These are phyloP conservation scores for Cladophialophora carrionii DNA, from an alignment of 2,329 filamentous ascomycete genomes.

Conservation along the genomic window DNA sequence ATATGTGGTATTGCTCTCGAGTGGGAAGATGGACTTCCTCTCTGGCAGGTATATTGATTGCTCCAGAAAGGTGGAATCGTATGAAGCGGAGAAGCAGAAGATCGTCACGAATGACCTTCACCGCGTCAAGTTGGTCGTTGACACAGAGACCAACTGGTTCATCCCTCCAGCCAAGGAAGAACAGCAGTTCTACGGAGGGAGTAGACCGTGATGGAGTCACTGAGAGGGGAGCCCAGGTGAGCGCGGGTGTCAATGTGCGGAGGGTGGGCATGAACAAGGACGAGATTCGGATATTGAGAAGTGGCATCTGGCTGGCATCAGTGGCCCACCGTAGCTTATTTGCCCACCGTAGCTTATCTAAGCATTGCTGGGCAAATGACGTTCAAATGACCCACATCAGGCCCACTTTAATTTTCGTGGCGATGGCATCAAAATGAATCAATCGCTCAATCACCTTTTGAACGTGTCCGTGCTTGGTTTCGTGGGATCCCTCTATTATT, in stretches of 20 bases:
- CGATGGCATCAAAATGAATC: background rate
- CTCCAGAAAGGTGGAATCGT: slow-evolving; percentile 25
- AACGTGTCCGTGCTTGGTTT: no score
- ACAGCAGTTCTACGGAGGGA: slow-evolving; percentile 8
- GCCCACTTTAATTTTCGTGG: background rate
- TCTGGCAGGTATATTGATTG: slow-evolving; percentile 32
- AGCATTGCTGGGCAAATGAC: background rate
- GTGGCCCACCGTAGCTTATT: background rate
- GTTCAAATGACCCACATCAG: background rate
- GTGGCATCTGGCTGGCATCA: background rate
- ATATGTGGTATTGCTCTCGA: slow-evolving; percentile 28
- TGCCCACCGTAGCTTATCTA: background rate
- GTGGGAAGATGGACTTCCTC: slow-evolving; percentile 32
- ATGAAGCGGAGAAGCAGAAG: slow-evolving; percentile 27
- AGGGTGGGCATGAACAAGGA: no score
- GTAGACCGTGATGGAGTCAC: background rate
- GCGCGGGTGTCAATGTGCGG: no score
- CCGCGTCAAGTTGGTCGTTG: slow-evolving; percentile 29
- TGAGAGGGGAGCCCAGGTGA: background rate
- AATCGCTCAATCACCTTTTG: background rate
- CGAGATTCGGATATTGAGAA: no score
- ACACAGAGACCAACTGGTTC: slow-evolving; percentile 26
- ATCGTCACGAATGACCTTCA: slow-evolving; percentile 28
- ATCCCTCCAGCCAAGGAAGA: slow-evolving; percentile 24
- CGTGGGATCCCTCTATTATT: no score